A percentile compares a stretch with the other conserved stretches of the same genome.
Evolutionary conservation across 192 early-diverging fungal species (phyloP).

Genomic region (Entomortierella beljakovae): DNA sequence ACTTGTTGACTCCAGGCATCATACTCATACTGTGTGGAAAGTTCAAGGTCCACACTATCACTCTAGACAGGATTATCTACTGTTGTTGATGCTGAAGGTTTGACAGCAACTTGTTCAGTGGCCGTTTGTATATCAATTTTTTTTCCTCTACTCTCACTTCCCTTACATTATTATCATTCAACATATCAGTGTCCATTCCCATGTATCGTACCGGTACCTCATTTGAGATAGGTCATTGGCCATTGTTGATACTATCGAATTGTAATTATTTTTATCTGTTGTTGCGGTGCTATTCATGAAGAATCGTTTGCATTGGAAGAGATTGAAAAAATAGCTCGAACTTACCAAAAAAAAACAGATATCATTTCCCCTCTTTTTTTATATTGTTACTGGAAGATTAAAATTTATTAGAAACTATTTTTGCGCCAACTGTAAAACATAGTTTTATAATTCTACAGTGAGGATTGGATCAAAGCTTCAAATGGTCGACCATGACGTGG

Average conservation of each 20-base stretch:
- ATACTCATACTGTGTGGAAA: too few relatives aligned
- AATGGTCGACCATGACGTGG: constrained; percentile 39
- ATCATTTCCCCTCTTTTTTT: neutral
- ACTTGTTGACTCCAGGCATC: too few relatives aligned
- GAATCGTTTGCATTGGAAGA: too few relatives aligned
- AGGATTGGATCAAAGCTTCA: constrained; percentile 31
- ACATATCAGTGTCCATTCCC: too few relatives aligned
- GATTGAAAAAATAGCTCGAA: neutral
- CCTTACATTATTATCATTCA: too few relatives aligned
- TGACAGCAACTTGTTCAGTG: neutral
- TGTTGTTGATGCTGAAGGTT: neutral
- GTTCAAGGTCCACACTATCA: constrained; percentile 5
- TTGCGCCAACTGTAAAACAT: constrained; percentile 14
- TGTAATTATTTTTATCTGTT: neutral
- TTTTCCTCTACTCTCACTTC: too few relatives aligned
- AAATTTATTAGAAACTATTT: constrained; percentile 4
- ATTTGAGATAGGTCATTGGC: neutral
- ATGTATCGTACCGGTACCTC: too few relatives aligned
- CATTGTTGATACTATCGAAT: neutral
- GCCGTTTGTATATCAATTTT: too few relatives aligned
- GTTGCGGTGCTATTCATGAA: neutral
- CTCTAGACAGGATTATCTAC: neutral
- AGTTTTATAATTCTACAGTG: constrained; percentile 26
- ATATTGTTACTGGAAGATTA: neutral
- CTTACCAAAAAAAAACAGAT: neutral